Base-by-base conservation (phyloP, 176 grass and related monocot genomes). In the Thinopyrum elongatum region DNA sequence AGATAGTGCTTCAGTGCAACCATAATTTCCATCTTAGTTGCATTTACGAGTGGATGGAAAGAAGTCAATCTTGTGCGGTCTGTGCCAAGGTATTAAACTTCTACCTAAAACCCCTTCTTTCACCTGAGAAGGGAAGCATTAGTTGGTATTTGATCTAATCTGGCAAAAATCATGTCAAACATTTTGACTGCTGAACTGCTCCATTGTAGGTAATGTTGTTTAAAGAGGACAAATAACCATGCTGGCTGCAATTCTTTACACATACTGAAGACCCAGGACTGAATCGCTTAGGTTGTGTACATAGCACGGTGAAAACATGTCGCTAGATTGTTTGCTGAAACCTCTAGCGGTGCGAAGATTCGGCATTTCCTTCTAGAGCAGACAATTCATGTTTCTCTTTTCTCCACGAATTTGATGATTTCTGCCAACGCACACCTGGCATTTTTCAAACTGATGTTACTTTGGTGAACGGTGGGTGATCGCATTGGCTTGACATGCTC, bases 31-130 rank as follows among this genome's bases (percentile, higher is more conserved):
- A 97, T 76, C 89, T 94, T 79, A 38, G 94, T 76, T 97, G 94
- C 84, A 94, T 94, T 86, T 93, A 84, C 5, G 94, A 97, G 79
- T 97, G 94, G 94, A 97, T 94, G 94, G 94, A 97, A 83, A 91
- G 94, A 87, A 97, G 94, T 57, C 53, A 88, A 82, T 84, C 57
- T 47, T 97, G 94, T 63, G 91, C 94, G 0, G 36, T 97, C 21
- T 97, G 94, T 31, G 85, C 63, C 73, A 92, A 94, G 87, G 91
- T 95, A 86, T 16, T 62, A 57, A 74, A 53, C 28, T 88, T 83
- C 63, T 30, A 81, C 68, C 12, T 22, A 42, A 90, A 84, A 15
- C 19, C 55, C 19, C 6, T 64, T 65, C 2, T 63, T 84, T 77
- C 49, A 84, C 53, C 60, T 74, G 28, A 80, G 27, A 61, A 88